phyloP scores from a whole-genome alignment of 169 alveolate genomes.

The Babesia sp. region DNA sequence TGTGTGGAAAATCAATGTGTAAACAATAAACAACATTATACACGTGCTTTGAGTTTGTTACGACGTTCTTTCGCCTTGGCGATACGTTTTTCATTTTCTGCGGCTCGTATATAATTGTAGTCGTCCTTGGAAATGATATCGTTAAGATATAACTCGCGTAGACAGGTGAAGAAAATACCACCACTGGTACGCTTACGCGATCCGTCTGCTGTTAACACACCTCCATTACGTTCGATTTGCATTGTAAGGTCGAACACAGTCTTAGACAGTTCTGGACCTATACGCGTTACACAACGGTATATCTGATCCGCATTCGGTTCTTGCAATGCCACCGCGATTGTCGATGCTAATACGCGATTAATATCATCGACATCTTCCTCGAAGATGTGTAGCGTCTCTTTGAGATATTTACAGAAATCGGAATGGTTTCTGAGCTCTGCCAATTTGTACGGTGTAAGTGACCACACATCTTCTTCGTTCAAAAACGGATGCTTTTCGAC shows the following conservation, averaged over 20 bases:
- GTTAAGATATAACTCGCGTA: slow-evolving; percentile 77
- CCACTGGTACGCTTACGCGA: slow-evolving; percentile 84
- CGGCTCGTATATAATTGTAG: slow-evolving; percentile 81
- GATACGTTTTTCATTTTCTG: slow-evolving; percentile 79
- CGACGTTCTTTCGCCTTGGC: slow-evolving; percentile 70
- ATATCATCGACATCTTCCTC: slow-evolving; percentile 57
- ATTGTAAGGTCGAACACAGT: slow-evolving; percentile 78
- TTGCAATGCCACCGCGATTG: slow-evolving; percentile 80
- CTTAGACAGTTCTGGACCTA: slow-evolving; percentile 78
- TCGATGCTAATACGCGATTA: slow-evolving; percentile 74
- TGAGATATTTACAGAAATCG: slow-evolving; percentile 59
- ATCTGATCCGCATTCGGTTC: slow-evolving; percentile 82
- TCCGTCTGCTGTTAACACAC: slow-evolving; percentile 83
- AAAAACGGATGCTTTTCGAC: slow-evolving; percentile 73
- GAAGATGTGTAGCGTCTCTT: slow-evolving; percentile 39
- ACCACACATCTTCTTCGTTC: slow-evolving; percentile 76
- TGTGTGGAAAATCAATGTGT: not conserved
- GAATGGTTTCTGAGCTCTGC: slow-evolving; percentile 71
- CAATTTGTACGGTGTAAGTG: slow-evolving; percentile 78
- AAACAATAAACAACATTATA: not conserved
- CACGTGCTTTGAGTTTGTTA: slow-evolving; percentile 36
- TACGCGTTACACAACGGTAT: slow-evolving; percentile 74
- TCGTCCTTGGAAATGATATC: slow-evolving; percentile 81
- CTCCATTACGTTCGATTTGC: slow-evolving; percentile 83
- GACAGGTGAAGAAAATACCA: slow-evolving; percentile 85